These are phyloP conservation scores for Lactarius vividus DNA, from an alignment of 768 basidiomycete genomes.

Conservation along the genomic window DNA sequence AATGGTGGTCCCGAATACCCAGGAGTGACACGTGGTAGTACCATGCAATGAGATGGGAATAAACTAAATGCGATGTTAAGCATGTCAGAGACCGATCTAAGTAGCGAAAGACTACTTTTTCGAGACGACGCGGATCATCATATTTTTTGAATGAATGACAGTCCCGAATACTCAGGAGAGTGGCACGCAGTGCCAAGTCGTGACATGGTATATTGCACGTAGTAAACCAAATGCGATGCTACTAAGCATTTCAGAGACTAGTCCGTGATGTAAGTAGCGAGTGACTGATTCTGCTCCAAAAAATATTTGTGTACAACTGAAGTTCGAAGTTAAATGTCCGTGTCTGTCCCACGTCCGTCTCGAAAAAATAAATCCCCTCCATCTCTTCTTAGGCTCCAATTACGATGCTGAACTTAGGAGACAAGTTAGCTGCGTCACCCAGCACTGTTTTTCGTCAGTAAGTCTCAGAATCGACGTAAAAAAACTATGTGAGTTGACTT, in stretches of 20 bases:
- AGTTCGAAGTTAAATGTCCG: slow-evolving; percentile 8
- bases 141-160: not conserved
- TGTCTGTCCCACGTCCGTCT: slow-evolving; percentile 1
- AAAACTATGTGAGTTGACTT: not conserved
- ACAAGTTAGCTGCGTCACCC: slow-evolving; percentile 46
- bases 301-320: not conserved
- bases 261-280: slow-evolving; percentile 14
- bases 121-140: not conserved
- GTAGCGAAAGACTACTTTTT: not conserved
- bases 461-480: not conserved
- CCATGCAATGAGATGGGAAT: not conserved
- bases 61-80: slow-evolving; percentile 8
- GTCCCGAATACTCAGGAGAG: not conserved
- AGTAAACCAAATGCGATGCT: slow-evolving; percentile 5
- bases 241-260: slow-evolving; percentile 4
- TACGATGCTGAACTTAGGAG: slow-evolving; percentile 32
- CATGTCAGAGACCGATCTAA: slow-evolving; percentile 5
- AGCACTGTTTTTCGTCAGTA: slow-evolving; percentile 36
- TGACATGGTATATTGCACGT: slow-evolving; percentile 5
- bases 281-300: not conserved
- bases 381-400: not conserved
- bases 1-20: not conserved
- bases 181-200: not conserved
- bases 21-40: not conserved
- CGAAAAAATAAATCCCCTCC: not conserved